Evolutionary conservation across 164 flowering plant species (phyloP), one percentile per base, ranked within the genome.

Genomic region (Tetrastigma voinierianum): DNA sequence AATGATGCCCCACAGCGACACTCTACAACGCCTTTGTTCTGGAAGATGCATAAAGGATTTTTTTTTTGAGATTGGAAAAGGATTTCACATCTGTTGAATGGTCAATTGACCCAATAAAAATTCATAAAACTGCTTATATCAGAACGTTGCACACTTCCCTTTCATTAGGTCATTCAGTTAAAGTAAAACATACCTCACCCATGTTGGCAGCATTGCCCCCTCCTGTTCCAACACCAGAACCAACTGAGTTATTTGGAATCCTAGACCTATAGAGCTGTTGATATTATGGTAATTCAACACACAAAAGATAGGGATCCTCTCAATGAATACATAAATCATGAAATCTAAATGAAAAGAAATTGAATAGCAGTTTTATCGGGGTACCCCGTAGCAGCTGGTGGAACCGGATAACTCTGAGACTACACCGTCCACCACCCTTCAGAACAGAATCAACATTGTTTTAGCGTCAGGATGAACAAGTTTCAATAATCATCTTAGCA

Each of bases 371-470:
- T 24, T 63, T 47, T 53, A 65, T 46, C n/a, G n/a, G n/a, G n/a
- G n/a, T 66, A 87, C 91, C 84, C 69, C 51, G 81, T 19, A 61
- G 78, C 79, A 73, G 74, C 57, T 55, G 88, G 62, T 15, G 78
- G 84, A 62, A 67, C 68, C 48, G 82, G 86, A 79, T 80, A 83
- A 67, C 68, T 74, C 46, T 64, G 81, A 60, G 70, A 57, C 64
- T 75, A 67, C 72, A 80, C 47, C 74, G 76, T 21, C 67, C 66
- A 55, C 64, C 72, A 59, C 76, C 85, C 87, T 84, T 60, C 62
- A 76, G 65, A 70, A 21, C 0, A 43, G n/a, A 14, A 52, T 17
- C n/a, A 62, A 51, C 53, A 45, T 44, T 44, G 11, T 4, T n/a
- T 20, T 32, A 40, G 25, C 13, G 32, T 20, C n/a, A 14, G 11